Percentiles rank a stretch among this genome's conserved stretches.
Evolutionary conservation across 495 filamentous ascomycete species (phyloP).

Genomic region (Penicillium ochrochloron): DNA sequence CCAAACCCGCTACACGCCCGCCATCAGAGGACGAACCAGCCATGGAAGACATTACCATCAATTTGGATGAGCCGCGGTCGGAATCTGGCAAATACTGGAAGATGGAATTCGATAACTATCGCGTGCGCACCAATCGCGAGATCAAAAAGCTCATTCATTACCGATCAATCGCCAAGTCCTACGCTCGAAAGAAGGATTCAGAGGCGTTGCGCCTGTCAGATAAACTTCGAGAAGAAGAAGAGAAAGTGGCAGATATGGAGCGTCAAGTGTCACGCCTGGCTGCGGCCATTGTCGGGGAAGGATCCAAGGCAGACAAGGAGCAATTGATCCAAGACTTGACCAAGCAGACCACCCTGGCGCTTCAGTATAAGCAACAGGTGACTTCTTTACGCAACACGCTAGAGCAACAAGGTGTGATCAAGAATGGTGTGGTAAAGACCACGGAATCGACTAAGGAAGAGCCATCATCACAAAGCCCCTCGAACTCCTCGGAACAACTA

Average conservation of each 20-base stretch:
- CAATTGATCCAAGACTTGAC: constrained; percentile 61
- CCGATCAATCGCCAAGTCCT: constrained; percentile 83
- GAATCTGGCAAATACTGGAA: constrained; percentile 95
- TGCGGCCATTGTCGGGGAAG: constrained; percentile 54
- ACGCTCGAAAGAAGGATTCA: constrained; percentile 85
- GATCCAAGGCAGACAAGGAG: constrained; percentile 51
- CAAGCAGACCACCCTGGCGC: constrained; percentile 68
- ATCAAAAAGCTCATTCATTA: constrained; percentile 80
- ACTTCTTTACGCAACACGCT: constrained; percentile 59
- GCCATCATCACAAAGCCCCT: constrained; percentile 46
- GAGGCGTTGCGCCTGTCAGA: constrained; percentile 74
- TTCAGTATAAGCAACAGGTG: constrained; percentile 70
- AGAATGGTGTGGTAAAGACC: constrained; percentile 43
- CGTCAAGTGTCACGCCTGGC: constrained; percentile 63
- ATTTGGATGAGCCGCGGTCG: constrained; percentile 79
- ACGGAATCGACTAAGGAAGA: constrained; percentile 52
- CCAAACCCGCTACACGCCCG: constrained; percentile 11
- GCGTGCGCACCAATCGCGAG: constrained; percentile 75
- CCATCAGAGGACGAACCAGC: constrained; percentile 28
- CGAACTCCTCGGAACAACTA: constrained; percentile 46
- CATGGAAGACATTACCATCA: constrained; percentile 67
- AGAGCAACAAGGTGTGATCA: constrained; percentile 54
- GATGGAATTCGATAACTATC: constrained; percentile 80
- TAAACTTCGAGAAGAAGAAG: constrained; percentile 67
- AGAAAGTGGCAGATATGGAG: constrained; percentile 59